A percentile compares a stretch with the other conserved stretches of the same genome.
These are phyloP conservation scores for Suhomyces atakaporum DNA, from an alignment of 1,139 yeast species.

Conservation along the genomic window DNA sequence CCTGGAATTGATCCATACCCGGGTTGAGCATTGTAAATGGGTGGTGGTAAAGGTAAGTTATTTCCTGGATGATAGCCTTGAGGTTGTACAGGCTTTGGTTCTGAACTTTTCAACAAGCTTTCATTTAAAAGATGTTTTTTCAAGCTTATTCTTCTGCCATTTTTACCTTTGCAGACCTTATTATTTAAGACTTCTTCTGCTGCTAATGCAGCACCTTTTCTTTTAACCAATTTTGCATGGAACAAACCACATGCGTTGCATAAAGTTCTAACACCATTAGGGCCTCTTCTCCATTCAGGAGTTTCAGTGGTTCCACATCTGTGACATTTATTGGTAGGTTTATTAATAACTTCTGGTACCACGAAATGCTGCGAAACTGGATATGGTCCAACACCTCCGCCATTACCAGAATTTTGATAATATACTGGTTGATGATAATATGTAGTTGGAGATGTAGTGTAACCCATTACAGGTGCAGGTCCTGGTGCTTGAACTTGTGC, in stretches of 20 bases:
- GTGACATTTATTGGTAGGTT: constrained; percentile 50
- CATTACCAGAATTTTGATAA: constrained; percentile 13
- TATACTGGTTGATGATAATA: constrained; percentile 18
- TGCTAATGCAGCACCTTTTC: constrained; percentile 67
- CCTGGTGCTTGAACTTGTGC: constrained; percentile 15
- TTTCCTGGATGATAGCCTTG: constrained; percentile 5
- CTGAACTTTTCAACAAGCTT: constrained; percentile 15
- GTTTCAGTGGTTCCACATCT: constrained; percentile 82
- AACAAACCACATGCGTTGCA: constrained; percentile 91
- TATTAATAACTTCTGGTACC: constrained; percentile 39
- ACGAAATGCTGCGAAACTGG: constrained; percentile 21
- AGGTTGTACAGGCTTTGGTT: constrained; percentile 4
- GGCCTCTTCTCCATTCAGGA: constrained; percentile 93
- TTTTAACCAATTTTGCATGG: constrained; percentile 71
- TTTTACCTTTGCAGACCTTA: constrained; percentile 49
- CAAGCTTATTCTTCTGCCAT: constrained; percentile 45
- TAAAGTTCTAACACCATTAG: constrained; percentile 78
- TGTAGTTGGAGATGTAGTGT: constrained; percentile 11
- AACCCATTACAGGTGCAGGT: constrained; percentile 10
- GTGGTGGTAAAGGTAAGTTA: constrained; percentile 21
- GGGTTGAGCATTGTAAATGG: constrained; percentile 10
- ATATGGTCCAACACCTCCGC: constrained; percentile 11
- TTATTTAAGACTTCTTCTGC: constrained; percentile 50
- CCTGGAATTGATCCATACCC: constrained; percentile 4
- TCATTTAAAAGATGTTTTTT: constrained; percentile 30